These are phyloP conservation scores for Rhizopogon sp. DNA, from an alignment of 768 basidiomycete genomes.

Conservation along the genomic window DNA sequence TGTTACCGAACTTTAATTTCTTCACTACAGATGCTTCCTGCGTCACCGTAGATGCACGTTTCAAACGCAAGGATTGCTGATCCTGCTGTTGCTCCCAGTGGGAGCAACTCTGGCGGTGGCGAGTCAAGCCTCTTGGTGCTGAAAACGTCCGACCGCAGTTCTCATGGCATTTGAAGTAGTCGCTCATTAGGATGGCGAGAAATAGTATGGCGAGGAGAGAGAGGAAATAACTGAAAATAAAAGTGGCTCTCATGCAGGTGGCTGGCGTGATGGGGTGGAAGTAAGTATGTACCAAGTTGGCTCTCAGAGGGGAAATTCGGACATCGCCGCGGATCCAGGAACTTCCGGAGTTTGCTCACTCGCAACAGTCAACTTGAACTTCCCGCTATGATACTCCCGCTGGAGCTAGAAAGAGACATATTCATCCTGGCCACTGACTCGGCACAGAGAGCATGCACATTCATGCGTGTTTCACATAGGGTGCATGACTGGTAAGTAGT, in stretches of 20 bases:
- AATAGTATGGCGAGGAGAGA: neutral
- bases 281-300: neutral
- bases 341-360: too few species aligned
- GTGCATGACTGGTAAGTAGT: conserved; percentile 13
- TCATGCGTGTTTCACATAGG: conserved; percentile 15
- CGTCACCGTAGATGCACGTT: too few species aligned
- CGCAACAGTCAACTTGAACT: too few species aligned
- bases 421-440: conserved; percentile 11
- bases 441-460: conserved; percentile 3
- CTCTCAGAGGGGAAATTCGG: neutral
- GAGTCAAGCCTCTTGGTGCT: conserved; percentile 1
- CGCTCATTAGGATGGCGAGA: neutral
- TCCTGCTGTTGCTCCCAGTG: conserved; percentile 3
- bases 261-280: neutral
- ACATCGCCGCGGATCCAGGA: too few species aligned
- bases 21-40: too few species aligned
- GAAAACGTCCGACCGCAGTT: neutral
- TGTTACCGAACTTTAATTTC: too few species aligned
- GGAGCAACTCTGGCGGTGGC: neutral
- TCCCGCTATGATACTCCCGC: conserved; percentile 6
- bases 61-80: too few species aligned
- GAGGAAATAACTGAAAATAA: neutral
- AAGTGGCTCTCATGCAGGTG: neutral
- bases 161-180: conserved; percentile 2
- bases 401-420: conserved; percentile 15